A percentile compares a stretch with the other conserved stretches of the same genome.
These are phyloP conservation scores for Alternaria atra DNA, from an alignment of 2,329 filamentous ascomycete genomes.

Conservation along the genomic window DNA sequence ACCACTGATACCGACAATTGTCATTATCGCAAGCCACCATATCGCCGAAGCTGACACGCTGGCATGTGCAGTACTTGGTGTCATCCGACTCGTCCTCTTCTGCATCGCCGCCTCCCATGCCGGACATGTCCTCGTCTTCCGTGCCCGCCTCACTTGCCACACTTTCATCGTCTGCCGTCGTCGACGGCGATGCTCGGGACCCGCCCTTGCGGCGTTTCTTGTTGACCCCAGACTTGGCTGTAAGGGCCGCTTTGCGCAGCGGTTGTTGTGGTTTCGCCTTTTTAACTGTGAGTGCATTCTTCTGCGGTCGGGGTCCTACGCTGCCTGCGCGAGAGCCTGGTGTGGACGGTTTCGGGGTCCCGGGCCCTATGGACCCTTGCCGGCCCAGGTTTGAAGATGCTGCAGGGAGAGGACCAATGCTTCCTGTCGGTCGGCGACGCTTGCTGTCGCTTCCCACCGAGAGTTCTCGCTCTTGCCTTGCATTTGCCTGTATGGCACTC, in stretches of 20 bases:
- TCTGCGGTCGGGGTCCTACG: conserved; percentile 61
- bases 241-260: conserved; percentile 48
- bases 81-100: conserved; percentile 77
- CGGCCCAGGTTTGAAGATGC: conserved; percentile 64
- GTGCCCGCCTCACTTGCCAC: conserved; percentile 57
- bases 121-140: conserved; percentile 62
- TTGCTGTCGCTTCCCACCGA: conserved; percentile 66
- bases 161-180: conserved; percentile 62
- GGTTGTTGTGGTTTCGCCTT: conserved; percentile 65
- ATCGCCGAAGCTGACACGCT: conserved; percentile 83
- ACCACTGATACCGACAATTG: conserved; percentile 84
- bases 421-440: conserved; percentile 65
- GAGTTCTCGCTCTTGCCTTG: conserved; percentile 60
- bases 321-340: conserved; percentile 67
- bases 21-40: conserved; percentile 92
- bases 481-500: conserved; percentile 41
- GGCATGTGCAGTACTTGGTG: conserved; percentile 81
- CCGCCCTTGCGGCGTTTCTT: conserved; percentile 51
- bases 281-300: conserved; percentile 60
- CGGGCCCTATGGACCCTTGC: conserved; percentile 69
- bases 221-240: conserved; percentile 47
- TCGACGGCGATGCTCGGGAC: conserved; percentile 53
- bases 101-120: conserved; percentile 48
- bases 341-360: conserved; percentile 68
- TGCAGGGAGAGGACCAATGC: conserved; percentile 62